Evolutionary conservation across 2,329 filamentous ascomycete species (phyloP), one percentile per base, ranked within the genome.

Genomic region (Penicillium janthinellum): DNA sequence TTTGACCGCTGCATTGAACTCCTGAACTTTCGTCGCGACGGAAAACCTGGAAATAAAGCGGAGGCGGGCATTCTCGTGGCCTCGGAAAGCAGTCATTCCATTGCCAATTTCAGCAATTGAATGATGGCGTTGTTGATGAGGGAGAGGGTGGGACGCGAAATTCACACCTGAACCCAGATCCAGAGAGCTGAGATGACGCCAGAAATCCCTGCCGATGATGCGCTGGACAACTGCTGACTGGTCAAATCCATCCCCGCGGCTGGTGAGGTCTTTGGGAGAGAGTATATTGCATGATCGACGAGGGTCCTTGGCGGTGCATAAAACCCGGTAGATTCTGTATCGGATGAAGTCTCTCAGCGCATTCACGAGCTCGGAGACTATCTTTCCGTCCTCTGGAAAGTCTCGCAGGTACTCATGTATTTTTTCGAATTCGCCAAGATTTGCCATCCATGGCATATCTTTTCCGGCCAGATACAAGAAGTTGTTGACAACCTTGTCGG

Each of bases 401-500:
- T 60, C 34, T 17, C 61, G 53, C 1, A 54, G 44, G 52, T 70
- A 72, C 1, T 60, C 44, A 4, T 65, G 57, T 10, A 80, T 56
- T 42, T 69, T 75, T 44, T 59, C 60, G 54, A 72, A 73, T 48
- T 74, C 69, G 2, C 63, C 52, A 4, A 75, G 60, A 2, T 68
- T 55, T 5, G 66, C 56, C 17, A 82, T 62, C 79, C 79, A 82
- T 15, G 49, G 37, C 75, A 79, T 77, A 14, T 73, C 62, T 14
- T 58, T 56, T 38, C 72, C 74, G 0, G 71, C 57, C 10, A 81
- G 68, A 17, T 68, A 49, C n/a, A 73, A 44, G 39, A 78, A 73
- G 11, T 70, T 62, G 15, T 67, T 60, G 11, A 75, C 59, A 15
- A 86, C 74, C 7, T 84, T 77, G 10, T 83, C 81, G 2, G 81